Conservation (phyloP, 495 filamentous ascomycete genomes). For the Tricharina praecox region DNA sequence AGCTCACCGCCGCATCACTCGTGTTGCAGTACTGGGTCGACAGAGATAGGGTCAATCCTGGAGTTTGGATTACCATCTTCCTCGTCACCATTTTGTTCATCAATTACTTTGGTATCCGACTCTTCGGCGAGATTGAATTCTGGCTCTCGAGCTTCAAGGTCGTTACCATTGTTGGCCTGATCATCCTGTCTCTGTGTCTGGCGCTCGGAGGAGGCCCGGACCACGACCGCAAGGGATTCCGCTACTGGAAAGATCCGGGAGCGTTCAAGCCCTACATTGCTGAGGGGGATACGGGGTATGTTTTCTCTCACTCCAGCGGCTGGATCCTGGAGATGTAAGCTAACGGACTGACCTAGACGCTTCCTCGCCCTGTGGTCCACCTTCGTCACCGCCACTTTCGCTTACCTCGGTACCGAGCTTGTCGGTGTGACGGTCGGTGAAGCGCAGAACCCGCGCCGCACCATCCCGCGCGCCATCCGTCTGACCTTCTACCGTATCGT, state of each 20-base stretch:
- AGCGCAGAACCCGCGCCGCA: constrained; percentile 56
- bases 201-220: constrained; percentile 61
- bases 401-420: constrained; percentile 71
- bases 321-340: too few species aligned
- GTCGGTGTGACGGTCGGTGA: constrained; percentile 71
- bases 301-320: too few species aligned
- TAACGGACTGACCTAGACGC: constrained; percentile 12
- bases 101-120: constrained; percentile 39
- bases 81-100: constrained; percentile 42
- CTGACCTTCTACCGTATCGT: constrained; percentile 75
- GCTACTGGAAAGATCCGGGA: constrained; percentile 62
- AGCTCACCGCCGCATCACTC: constrained; percentile 56
- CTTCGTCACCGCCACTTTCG: constrained; percentile 63
- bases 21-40: constrained; percentile 56
- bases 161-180: constrained; percentile 45
- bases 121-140: constrained; percentile 38
- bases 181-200: constrained; percentile 51
- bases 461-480: constrained; percentile 60
- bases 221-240: constrained; percentile 53
- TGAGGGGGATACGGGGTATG: constrained; percentile 29
- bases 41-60: constrained; percentile 44
- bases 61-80: constrained; percentile 58
- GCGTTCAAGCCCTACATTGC: constrained; percentile 33
- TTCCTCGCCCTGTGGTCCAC: constrained; percentile 68
- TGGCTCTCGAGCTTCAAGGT: constrained; percentile 45